Conservation (phyloP, 148 eudicot species). For the Arctostaphylos glauca region DNA sequence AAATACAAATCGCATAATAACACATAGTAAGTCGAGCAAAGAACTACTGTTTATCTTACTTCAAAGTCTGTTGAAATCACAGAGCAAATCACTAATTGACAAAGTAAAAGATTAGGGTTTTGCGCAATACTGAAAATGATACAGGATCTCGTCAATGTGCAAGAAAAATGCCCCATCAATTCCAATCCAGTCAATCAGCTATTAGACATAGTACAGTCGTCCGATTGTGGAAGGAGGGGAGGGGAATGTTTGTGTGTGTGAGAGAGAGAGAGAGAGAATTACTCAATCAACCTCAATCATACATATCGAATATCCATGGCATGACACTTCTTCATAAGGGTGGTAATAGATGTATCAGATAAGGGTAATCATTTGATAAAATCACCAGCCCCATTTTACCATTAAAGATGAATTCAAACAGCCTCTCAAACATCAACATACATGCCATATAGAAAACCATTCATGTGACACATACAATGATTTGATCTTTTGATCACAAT, state of each 20-base stretch:
- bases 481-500: neutral
- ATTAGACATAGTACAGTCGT: neutral
- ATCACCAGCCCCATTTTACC: neutral
- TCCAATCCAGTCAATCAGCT: neutral
- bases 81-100: too few species aligned
- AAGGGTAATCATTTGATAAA: neutral
- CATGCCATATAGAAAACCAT: neutral
- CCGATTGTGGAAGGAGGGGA: too few species aligned
- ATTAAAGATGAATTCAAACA: neutral
- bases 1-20: neutral
- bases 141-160: neutral
- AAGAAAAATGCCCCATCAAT: neutral
- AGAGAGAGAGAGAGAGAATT: neutral
- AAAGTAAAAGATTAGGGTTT: too few species aligned
- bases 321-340: neutral
- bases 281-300: neutral
- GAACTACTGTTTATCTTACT: too few species aligned
- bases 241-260: too few species aligned
- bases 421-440: neutral
- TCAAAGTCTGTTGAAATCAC: too few species aligned
- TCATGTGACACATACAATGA: neutral
- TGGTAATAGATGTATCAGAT: neutral
- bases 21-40: neutral
- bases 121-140: neutral
- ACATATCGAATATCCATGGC: neutral